Evolutionary conservation across 2,329 filamentous ascomycete genomes (phyloP), one percentile per base, ranked within the genome.

Genomic region (Fusarium guadeloupense): DNA sequence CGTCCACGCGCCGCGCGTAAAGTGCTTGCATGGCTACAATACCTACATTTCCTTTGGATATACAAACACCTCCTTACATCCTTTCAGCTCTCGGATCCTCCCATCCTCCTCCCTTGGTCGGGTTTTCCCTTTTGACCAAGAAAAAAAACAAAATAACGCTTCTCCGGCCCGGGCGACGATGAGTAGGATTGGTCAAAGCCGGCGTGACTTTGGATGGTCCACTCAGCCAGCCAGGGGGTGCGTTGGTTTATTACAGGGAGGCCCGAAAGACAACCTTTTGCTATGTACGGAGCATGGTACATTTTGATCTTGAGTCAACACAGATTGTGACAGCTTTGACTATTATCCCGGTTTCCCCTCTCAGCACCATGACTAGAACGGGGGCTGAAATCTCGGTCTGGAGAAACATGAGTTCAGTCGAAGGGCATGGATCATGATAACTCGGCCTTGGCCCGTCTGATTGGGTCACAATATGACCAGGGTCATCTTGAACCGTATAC

Each of bases 11-110:
- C 51, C 51, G 37, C 62, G 62, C 53, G 62, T 65, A 65, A 65
- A 65, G 62, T 65, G 62, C 62, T 65, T 65, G 62, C 62, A 65
- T 62, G 34, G 46, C n/a, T 40, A 33, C 33, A 26, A 9, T 25
- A 25, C 23, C 5, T 25, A 25, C 6, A 9, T 25, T 25, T 21
- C 34, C 28, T 37, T 37, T 17, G 33, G 21, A 41, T 25, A 20
- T 21, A 31, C 6, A 25, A 25, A 25, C 48, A 20, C 40, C 42
- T 37, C 30, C n/a, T 21, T 12, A 45, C 31, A 42, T 44, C 19
- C 44, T 40, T 33, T 30, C 25, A 44, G 14, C 28, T 26, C n/a
- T 38, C 20, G 33, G 30, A 14, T 45, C 33, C 35, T 40, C n/a
- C 30, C 33, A 33, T 28, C 17, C 34, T 33, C 42, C 34, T 16